phyloP scores from a whole-genome alignment of 305 asterid species.

The Salvia sclarea region DNA sequence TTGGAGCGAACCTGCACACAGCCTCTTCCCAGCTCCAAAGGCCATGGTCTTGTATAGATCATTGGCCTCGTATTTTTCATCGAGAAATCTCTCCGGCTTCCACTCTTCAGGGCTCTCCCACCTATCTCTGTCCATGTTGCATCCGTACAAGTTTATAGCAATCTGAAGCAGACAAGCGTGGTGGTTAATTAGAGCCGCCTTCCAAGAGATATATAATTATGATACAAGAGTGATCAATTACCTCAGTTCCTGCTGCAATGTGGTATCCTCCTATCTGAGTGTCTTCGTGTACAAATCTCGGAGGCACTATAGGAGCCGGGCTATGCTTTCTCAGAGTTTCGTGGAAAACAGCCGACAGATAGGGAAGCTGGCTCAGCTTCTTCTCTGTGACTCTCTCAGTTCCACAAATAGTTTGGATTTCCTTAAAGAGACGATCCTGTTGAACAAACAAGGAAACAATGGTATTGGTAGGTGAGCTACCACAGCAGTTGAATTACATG shows the following conservation, averaged over 20 bases:
- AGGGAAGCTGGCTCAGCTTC: slow-evolving; percentile 66
- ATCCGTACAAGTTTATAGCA: slow-evolving; percentile 73
- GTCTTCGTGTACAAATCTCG: slow-evolving; percentile 75
- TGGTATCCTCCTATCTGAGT: slow-evolving; percentile 73
- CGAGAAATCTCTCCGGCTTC: slow-evolving; percentile 75
- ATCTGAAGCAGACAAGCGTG: slow-evolving; percentile 44
- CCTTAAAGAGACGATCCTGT: slow-evolving; percentile 50
- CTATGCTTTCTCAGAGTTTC: slow-evolving; percentile 76
- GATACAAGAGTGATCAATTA: slow-evolving; percentile 11
- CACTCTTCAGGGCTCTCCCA: slow-evolving; percentile 78
- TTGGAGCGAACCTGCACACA: slow-evolving; percentile 79
- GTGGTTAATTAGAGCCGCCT: neutral
- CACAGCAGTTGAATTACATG: neutral
- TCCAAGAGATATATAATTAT: no score
- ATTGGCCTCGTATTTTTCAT: slow-evolving; percentile 40
- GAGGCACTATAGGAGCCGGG: slow-evolving; percentile 72
- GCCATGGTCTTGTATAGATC: slow-evolving; percentile 76
- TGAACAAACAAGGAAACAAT: neutral
- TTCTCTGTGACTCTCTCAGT: slow-evolving; percentile 49
- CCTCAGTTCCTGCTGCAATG: slow-evolving; percentile 75
- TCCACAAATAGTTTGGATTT: slow-evolving; percentile 64
- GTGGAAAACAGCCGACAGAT: slow-evolving; percentile 77
- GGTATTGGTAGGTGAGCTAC: neutral
- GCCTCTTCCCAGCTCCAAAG: slow-evolving; percentile 82
- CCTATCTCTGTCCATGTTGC: slow-evolving; percentile 68